Percentiles rank a stretch among this genome's conserved stretches.
Evolutionary conservation across 139 green algal species (phyloP).

Genomic region (Marvania coccoides): DNA sequence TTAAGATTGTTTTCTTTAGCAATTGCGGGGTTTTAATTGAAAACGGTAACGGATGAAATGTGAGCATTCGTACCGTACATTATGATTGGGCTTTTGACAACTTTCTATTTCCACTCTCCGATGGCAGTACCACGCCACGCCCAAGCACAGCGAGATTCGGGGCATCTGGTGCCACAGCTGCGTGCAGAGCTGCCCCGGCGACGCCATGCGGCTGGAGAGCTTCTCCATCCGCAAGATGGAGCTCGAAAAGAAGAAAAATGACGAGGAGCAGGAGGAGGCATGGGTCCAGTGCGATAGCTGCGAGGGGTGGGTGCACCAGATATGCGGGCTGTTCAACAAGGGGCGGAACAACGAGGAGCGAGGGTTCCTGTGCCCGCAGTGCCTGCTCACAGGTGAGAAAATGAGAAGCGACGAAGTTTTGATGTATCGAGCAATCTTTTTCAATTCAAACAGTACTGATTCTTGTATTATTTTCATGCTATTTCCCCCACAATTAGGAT

Average conservation of each 20-base stretch:
- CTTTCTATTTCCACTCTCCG: neutral
- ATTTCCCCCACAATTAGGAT: too few species aligned
- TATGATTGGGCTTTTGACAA: neutral
- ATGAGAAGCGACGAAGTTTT: too few species aligned
- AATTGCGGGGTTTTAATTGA: too few species aligned
- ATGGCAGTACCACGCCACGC: slow-evolving; percentile 39
- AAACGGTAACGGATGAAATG: too few species aligned
- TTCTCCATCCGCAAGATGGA: slow-evolving; percentile 36
- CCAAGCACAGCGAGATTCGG: slow-evolving; percentile 38
- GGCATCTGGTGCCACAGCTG: slow-evolving; percentile 81
- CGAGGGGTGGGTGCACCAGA: slow-evolving; percentile 92
- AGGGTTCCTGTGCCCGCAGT: slow-evolving; percentile 90
- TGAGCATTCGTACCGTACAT: too few species aligned
- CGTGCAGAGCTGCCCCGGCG: slow-evolving; percentile 40
- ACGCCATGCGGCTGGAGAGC: slow-evolving; percentile 49
- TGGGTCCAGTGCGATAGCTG: slow-evolving; percentile 98
- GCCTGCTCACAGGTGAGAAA: slow-evolving; percentile 59
- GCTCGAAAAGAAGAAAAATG: slow-evolving; percentile 87
- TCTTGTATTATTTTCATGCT: too few species aligned
- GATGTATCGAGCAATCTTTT: too few species aligned
- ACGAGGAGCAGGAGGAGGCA: slow-evolving; percentile 83
- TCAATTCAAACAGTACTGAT: too few species aligned
- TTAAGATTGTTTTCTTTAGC: too few species aligned
- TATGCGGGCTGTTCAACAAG: slow-evolving; percentile 97
- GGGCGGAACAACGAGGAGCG: slow-evolving; percentile 79